Percentiles rank a stretch among this genome's conserved stretches.
These are phyloP conservation scores for Phaeosphaeria sp. DNA, from an alignment of 2,329 filamentous ascomycete species.

Conservation along the genomic window DNA sequence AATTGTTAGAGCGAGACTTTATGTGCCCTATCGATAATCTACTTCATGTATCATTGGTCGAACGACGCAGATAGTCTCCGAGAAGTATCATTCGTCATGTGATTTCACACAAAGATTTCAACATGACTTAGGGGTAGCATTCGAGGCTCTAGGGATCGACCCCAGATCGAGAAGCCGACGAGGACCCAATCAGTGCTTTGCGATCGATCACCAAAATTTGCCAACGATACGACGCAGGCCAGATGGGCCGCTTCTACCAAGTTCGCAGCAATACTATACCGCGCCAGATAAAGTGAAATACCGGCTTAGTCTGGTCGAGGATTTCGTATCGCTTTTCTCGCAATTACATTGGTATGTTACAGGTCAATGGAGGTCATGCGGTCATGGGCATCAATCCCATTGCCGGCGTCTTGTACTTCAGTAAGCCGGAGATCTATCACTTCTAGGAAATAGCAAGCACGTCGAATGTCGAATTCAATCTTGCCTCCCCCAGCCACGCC, in stretches of 20 bases:
- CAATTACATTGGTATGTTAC: not conserved
- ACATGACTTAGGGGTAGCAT: slow-evolving; percentile 10
- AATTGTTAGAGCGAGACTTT: too few relatives aligned
- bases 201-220: slow-evolving; percentile 13
- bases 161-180: slow-evolving; percentile 10
- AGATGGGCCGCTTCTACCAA: slow-evolving; percentile 9
- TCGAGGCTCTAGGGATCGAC: slow-evolving; percentile 13
- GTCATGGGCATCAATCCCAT: not conserved
- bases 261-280: slow-evolving; percentile 10
- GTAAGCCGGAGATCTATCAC: slow-evolving; percentile 11
- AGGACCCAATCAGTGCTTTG: slow-evolving; percentile 16
- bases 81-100: too few relatives aligned
- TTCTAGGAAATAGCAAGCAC: slow-evolving; percentile 10
- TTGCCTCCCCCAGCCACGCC: slow-evolving; percentile 7
- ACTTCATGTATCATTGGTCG: too few relatives aligned
- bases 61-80: too few relatives aligned
- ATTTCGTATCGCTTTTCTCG: not conserved
- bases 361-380: slow-evolving; percentile 9
- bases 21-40: too few relatives aligned
- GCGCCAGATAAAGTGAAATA: slow-evolving; percentile 12
- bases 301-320: not conserved
- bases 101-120: slow-evolving; percentile 14
- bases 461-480: slow-evolving; percentile 8
- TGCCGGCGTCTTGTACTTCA: not conserved
- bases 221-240: slow-evolving; percentile 12